Conservation (phyloP, 352 stramenopile species). For the Plasmopara viticola region DNA sequence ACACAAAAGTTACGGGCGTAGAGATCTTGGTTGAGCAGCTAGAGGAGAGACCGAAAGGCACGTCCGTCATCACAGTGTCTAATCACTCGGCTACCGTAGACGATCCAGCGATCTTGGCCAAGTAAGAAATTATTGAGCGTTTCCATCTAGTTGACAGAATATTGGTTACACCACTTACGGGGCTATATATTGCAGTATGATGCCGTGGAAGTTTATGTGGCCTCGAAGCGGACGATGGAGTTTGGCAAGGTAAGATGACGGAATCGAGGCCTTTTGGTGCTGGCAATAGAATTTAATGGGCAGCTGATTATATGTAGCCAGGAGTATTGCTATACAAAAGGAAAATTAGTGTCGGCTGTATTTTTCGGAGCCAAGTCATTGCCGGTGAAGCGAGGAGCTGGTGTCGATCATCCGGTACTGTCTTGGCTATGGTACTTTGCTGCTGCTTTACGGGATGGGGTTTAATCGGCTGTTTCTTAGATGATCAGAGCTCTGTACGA, state of each 20-base stretch:
- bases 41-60: conserved; percentile 34
- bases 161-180: not conserved
- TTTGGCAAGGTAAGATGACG: conserved; percentile 45
- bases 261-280: conserved; percentile 5
- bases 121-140: conserved; percentile 25
- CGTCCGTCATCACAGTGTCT: conserved; percentile 72
- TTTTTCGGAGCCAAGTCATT: conserved; percentile 72
- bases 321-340: conserved; percentile 80
- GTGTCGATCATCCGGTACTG: conserved; percentile 57
- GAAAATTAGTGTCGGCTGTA: conserved; percentile 37
- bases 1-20: conserved; percentile 33
- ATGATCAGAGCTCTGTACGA: conserved; percentile 78
- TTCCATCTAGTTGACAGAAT: not conserved
- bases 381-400: conserved; percentile 62
- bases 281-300: not conserved
- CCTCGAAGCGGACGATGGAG: conserved; percentile 63
- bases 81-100: conserved; percentile 83
- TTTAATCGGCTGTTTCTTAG: conserved; percentile 9
- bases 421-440: not conserved
- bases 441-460: not conserved
- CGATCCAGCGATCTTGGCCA: conserved; percentile 60
- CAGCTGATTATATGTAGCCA: conserved; percentile 33
- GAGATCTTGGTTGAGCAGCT: conserved; percentile 43
- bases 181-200: conserved; percentile 37
- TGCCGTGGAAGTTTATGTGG: conserved; percentile 62